Percentiles rank a stretch among this genome's conserved stretches.
Evolutionary conservation across 2,329 filamentous ascomycete genomes (phyloP).

Genomic region (Dactylellina drechsleri): DNA sequence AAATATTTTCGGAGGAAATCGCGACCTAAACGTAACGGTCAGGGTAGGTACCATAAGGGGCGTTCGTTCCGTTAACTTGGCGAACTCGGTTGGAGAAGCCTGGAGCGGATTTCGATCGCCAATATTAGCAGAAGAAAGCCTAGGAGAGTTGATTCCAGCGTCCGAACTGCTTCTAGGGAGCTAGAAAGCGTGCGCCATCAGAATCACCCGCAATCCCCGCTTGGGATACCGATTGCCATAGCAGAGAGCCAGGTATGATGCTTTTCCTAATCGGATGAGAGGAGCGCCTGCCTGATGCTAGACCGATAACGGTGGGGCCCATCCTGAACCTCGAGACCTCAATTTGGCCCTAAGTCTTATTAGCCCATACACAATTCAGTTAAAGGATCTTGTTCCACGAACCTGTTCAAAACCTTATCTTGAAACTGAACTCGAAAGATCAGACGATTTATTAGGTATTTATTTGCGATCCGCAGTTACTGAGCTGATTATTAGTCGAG

Average conservation of each 20-base stretch:
- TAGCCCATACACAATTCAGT: slow-evolving; percentile 10
- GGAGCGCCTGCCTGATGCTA: slow-evolving; percentile 21
- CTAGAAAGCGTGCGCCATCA: background rate
- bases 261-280: slow-evolving; percentile 27
- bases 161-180: slow-evolving; percentile 11
- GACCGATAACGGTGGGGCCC: slow-evolving; percentile 10
- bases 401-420: slow-evolving; percentile 13
- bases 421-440: slow-evolving; percentile 32
- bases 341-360: slow-evolving; percentile 14
- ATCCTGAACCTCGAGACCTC: slow-evolving; percentile 3
- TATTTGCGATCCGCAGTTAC: slow-evolving; percentile 24
- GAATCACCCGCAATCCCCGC: slow-evolving; percentile 37
- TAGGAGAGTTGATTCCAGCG: background rate
- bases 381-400: slow-evolving; percentile 20
- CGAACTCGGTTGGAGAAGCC: slow-evolving; percentile 22
- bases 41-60: background rate
- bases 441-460: slow-evolving; percentile 34
- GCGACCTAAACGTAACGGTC: background rate
- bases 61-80: slow-evolving; percentile 20
- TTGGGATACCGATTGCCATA: slow-evolving; percentile 22
- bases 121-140: slow-evolving; percentile 7
- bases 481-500: slow-evolving; percentile 28
- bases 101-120: slow-evolving; percentile 17
- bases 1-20: background rate
- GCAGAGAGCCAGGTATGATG: slow-evolving; percentile 26